phyloP scores from a whole-genome alignment of 148 eudicot genomes.

The Selenicereus undatus region DNA sequence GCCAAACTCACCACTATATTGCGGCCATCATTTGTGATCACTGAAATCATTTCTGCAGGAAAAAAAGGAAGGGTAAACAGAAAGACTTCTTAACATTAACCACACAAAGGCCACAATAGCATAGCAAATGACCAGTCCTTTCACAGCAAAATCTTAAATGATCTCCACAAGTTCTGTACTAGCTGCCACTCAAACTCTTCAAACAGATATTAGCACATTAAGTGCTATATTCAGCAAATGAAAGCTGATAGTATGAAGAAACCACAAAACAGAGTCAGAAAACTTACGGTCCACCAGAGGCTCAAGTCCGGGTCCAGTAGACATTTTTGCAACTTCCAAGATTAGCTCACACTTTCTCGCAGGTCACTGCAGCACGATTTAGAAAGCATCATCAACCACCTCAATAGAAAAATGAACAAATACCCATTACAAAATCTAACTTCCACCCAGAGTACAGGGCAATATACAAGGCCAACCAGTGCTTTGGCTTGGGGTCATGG shows the following conservation, averaged over 20 bases:
- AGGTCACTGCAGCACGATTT: slow-evolving; percentile 11
- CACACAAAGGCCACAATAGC: neutral
- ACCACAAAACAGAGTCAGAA: slow-evolving; percentile 10
- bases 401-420: neutral
- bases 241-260: neutral
- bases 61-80: neutral
- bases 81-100: neutral
- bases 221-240: neutral
- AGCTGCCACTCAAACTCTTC: neutral
- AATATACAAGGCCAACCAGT: neutral
- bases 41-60: slow-evolving; percentile 69
- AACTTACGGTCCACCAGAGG: slow-evolving; percentile 79
- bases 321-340: slow-evolving; percentile 40
- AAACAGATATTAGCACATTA: too few relatives aligned
- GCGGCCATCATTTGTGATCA: slow-evolving; percentile 92
- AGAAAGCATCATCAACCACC: slow-evolving; percentile 13
- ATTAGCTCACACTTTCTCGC: neutral
- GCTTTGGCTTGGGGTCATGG: neutral
- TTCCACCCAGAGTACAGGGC: neutral
- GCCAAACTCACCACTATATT: slow-evolving; percentile 78
- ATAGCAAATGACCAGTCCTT: neutral
- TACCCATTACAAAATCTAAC: neutral
- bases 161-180: neutral
- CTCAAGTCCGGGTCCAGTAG: slow-evolving; percentile 70
- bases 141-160: neutral